Evolutionary conservation across 2,329 filamentous ascomycete species (phyloP).

Genomic region (Talaromyces sp.): DNA sequence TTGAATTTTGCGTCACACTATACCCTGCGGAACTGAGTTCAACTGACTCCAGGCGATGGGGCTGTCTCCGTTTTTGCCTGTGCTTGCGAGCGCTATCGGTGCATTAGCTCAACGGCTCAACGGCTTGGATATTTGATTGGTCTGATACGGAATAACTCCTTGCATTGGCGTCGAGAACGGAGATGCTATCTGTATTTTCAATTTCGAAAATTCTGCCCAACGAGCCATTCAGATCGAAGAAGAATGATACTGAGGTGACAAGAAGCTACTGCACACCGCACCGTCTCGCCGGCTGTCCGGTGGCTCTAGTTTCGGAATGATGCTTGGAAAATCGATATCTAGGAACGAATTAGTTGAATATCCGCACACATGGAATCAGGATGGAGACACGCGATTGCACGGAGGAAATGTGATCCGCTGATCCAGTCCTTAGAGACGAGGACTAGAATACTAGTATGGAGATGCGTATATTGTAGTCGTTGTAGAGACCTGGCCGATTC

Average conservation of each 20-base stretch:
- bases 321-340: background rate
- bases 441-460: background rate
- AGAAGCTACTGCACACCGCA: background rate
- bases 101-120: constrained; percentile 16
- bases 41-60: background rate
- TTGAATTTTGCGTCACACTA: background rate
- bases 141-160: background rate
- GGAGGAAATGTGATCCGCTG: background rate
- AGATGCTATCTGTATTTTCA: background rate
- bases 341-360: background rate
- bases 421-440: background rate
- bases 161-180: constrained; percentile 8
- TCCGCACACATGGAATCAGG: background rate
- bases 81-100: background rate
- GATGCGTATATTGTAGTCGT: background rate
- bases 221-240: background rate
- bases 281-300: background rate
- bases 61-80: background rate
- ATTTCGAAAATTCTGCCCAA: background rate
- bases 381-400: background rate
- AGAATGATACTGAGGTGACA: background rate
- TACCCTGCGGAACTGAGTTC: background rate
- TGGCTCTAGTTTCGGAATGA: background rate
- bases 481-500: background rate
- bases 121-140: constrained; percentile 8